Conservation (phyloP, 495 filamentous ascomycete genomes). For the Neurospora hispaniola region DNA sequence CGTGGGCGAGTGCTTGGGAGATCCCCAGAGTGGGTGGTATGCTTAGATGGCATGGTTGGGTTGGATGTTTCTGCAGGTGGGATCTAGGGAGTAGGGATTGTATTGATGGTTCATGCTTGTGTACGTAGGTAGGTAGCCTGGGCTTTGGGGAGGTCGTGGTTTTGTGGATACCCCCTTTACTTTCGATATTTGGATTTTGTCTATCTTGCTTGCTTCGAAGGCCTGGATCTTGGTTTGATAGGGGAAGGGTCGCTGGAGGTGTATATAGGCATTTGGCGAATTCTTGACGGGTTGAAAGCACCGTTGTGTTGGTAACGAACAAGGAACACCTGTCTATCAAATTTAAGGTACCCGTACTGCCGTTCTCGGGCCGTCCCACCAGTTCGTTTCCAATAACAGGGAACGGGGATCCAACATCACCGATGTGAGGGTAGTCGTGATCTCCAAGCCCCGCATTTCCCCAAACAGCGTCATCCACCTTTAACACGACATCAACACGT, state of each 20-base stretch:
- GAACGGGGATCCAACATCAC: background rate
- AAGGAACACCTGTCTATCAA: background rate
- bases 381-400: background rate
- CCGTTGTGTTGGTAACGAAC: background rate
- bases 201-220: background rate
- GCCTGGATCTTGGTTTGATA: background rate
- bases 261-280: background rate
- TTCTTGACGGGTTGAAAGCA: background rate
- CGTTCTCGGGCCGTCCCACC: background rate
- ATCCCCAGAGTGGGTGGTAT: slow-evolving; percentile 53
- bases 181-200: background rate
- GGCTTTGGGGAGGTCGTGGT: background rate
- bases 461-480: background rate
- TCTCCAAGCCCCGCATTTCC: background rate
- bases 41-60: background rate
- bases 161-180: background rate
- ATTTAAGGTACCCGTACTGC: background rate
- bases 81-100: too few species aligned
- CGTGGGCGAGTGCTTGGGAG: slow-evolving; percentile 51
- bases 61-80: background rate
- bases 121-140: background rate
- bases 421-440: background rate
- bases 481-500: background rate
- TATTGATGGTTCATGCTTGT: background rate
- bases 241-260: background rate